Base-by-base conservation (phyloP, 164 flowering plant species). In the Tetrastigma voinierianum region DNA sequence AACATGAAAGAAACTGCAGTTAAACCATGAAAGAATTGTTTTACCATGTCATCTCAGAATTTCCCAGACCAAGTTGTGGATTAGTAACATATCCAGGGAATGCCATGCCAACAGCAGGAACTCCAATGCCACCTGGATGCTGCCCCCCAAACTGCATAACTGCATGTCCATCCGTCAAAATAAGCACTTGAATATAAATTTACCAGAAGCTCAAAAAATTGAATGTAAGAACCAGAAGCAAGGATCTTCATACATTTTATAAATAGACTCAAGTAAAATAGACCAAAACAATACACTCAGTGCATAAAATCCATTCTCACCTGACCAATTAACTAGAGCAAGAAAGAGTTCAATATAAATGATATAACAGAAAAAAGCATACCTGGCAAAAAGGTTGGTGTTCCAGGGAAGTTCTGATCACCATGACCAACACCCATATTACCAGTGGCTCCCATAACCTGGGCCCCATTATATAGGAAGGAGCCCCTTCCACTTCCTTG, bases 21-120 rank as follows among this genome's bases (percentile, higher is more conserved):
- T 24, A 16, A 62, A 67, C 9, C 54, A 53, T n/a, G 51, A 67
- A 70, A 60, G 43, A 46, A 55, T 52, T 17, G 13, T 46, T 58
- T 47, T 90, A 93, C 99, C 97, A 95, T 47, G 99, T 90, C 99
- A 92, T 95, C 62, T 95, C 99, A 59, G 97, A 86, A 74, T 82
- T 95, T 66, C 97, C 97, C 70, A 80, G 60, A 47, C 96, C 96
- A 73, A 68, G 90, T 71, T 91, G 91, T 24, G 90, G 89, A 65
- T 86, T 91, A 10, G 82, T 89, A 77, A 95, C 99, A 82, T 90
- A 92, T 74, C 99, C 99, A 74, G 99, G 99, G 73, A 95, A 86
- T 46, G 99, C 99, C 99, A 95, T 92, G 68, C 99, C 97, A 77
- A 95, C 91, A 72, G 99, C 94, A 72, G 99, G 94, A 77, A 95